Base-by-base conservation (phyloP, 2,329 filamentous ascomycete species). In the Thielaviopsis cerberus region DNA sequence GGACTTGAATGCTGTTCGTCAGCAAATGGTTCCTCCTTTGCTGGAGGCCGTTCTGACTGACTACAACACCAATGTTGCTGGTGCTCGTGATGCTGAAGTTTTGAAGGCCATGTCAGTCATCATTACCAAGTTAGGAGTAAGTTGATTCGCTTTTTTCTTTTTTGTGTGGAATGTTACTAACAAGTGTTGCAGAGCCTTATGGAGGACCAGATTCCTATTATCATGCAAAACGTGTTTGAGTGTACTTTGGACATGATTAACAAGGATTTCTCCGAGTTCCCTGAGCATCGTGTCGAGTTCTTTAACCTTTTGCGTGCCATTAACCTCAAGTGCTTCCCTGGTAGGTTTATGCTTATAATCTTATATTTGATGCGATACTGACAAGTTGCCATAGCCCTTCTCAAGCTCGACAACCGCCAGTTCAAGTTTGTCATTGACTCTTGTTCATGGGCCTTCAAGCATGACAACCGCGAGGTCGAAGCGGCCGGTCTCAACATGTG, bases 381-480 rank as follows among this genome's bases (percentile, higher is more conserved):
- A 57, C 41, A 62, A 3, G 34, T 54, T 50, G 51, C 59, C 22
- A 45, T 41, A 76, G 82, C 92, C 0, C 79, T 98, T 23, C 78
- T 98, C 63, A 94, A 94, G 71, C 82, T 98, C 34, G 91, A 98
- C 68, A 91, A 88, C 66, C 83, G 88, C 61, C 92, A 96, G 68
- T 98, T 98, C 81, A 98, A 98, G 74, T 94, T 97, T 67, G 90
- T 98, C 66, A 97, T 98, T 64, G 92, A 98, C 70, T 94, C 91
- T 37, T 98, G 94, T 76, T 89, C 97, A 78, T 98, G 92, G 94
- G 92, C 94, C n/a, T 96, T 91, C 76, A 98, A 98, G 76, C 92
- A 98, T 71, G 92, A 98, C 74, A 98, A 98, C 73, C 86, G 92
- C 61, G 89, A 96, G 68, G 92, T 98, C 27, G 92, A 98, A 72